These are phyloP conservation scores for Bipolaris victoriae DNA, from an alignment of 2,329 filamentous ascomycete genomes.

Conservation along the genomic window DNA sequence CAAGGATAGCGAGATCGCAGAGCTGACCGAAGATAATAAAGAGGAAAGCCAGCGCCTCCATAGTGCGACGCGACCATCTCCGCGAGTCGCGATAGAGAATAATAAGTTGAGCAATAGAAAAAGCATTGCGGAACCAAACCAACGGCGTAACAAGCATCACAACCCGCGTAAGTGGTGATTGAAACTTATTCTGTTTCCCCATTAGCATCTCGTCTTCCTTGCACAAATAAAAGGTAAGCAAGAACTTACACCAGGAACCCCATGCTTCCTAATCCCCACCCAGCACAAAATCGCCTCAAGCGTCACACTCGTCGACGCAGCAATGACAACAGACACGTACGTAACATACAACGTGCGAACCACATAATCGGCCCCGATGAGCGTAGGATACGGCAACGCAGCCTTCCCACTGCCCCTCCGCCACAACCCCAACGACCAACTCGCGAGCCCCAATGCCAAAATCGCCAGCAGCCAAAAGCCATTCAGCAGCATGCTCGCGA, in stretches of 20 bases:
- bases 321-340: constrained; percentile 17
- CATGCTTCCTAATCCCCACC: constrained; percentile 23
- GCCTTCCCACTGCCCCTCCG: constrained; percentile 11
- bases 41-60: constrained; percentile 25
- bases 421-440: constrained; percentile 19
- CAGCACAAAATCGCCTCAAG: constrained; percentile 22
- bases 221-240: no score
- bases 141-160: constrained; percentile 22
- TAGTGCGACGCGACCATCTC: constrained; percentile 25
- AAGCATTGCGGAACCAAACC: constrained; percentile 25
- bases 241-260: constrained; percentile 18
- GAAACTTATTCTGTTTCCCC: constrained; percentile 1
- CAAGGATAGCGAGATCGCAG: constrained; percentile 19
- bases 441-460: constrained; percentile 22
- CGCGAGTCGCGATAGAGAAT: constrained; percentile 21
- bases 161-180: constrained; percentile 18
- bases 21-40: constrained; percentile 31
- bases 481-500: constrained; percentile 22
- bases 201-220: no score
- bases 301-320: constrained; percentile 19
- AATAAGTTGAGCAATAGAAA: constrained; percentile 24
- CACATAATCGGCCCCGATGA: constrained; percentile 1
- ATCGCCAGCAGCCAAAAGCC: constrained; percentile 23
- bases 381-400: constrained; percentile 14
- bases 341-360: constrained; percentile 18